Conservation (phyloP, 768 basidiomycete genomes). For the Tricholomella constricta region DNA sequence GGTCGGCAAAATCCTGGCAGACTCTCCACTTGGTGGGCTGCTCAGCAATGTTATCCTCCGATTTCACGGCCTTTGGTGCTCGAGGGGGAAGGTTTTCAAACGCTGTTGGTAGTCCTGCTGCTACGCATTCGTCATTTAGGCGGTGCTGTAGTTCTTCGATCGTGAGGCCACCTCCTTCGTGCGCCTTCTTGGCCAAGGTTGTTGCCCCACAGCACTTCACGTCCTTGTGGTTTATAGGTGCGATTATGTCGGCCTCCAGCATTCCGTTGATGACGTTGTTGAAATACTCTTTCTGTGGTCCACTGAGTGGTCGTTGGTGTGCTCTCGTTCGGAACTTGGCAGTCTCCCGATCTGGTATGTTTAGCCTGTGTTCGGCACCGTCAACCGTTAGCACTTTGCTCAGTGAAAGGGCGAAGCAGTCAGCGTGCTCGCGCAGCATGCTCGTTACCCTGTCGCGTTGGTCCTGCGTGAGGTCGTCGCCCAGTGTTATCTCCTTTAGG, state of each 20-base stretch:
- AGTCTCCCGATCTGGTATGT: conserved; percentile 27
- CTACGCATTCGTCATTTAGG: conserved; percentile 36
- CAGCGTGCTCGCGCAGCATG: conserved; percentile 32
- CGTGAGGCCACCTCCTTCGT: conserved; percentile 28
- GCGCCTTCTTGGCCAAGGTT: conserved; percentile 38
- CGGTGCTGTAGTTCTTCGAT: conserved; percentile 34
- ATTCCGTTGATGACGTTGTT: conserved; percentile 35
- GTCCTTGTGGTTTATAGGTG: conserved; percentile 26
- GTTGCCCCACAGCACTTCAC: conserved; percentile 38
- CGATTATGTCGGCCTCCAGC: conserved; percentile 34
- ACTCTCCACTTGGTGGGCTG: conserved; percentile 27
- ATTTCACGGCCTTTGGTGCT: conserved; percentile 6
- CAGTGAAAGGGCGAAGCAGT: conserved; percentile 41
- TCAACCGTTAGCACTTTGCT: conserved; percentile 35
- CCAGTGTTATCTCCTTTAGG: conserved; percentile 24
- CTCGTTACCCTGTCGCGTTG: conserved; percentile 23
- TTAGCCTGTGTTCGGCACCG: conserved; percentile 34
- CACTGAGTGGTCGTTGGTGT: conserved; percentile 31
- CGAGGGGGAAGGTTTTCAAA: conserved; percentile 26
- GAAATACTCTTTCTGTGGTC: conserved; percentile 32
- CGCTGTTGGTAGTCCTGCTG: conserved; percentile 18
- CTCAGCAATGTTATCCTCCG: conserved; percentile 21
- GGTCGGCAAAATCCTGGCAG: conserved; percentile 2
- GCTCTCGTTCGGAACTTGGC: conserved; percentile 33
- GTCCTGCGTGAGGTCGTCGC: conserved; percentile 27